Evolutionary conservation across 2,329 filamentous ascomycete species (phyloP).

Genomic region (Ceratocystiopsis minuta): DNA sequence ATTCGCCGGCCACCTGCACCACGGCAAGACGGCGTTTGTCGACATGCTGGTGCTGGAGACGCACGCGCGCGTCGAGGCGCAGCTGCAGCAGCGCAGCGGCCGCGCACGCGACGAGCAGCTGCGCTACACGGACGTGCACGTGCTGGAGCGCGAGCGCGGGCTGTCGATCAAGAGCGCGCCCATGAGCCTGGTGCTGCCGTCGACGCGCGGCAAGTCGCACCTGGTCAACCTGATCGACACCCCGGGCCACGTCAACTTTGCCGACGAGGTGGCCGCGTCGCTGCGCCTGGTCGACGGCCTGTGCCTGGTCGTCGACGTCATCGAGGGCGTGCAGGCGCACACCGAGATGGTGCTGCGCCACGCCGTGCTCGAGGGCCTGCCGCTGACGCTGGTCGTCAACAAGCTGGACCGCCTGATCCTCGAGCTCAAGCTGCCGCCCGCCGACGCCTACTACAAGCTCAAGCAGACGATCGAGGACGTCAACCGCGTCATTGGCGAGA

Average conservation of each 20-base stretch:
- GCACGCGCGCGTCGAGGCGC: constrained; percentile 57
- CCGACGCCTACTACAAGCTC: constrained; percentile 95
- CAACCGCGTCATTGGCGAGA: constrained; percentile 85
- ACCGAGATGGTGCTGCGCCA: constrained; percentile 96
- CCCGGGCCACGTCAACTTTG: constrained; percentile 94
- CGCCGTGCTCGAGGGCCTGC: constrained; percentile 75
- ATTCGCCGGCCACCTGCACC: constrained; percentile 80
- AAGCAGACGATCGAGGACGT: constrained; percentile 98
- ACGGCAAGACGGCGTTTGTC: constrained; percentile 96
- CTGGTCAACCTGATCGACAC: constrained; percentile 91
- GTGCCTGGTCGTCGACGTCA: constrained; percentile 83
- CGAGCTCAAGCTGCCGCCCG: constrained; percentile 83
- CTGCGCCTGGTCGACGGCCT: constrained; percentile 80
- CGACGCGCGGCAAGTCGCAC: constrained; percentile 83
- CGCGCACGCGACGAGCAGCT: constrained; percentile 75
- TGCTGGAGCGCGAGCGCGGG: constrained; percentile 75
- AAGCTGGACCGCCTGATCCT: constrained; percentile 93
- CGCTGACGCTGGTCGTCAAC: constrained; percentile 81
- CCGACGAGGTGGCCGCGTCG: constrained; percentile 84
- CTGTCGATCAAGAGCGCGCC: constrained; percentile 84
- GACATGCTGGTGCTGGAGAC: constrained; percentile 96
- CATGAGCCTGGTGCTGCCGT: constrained; percentile 83
- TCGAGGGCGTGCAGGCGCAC: constrained; percentile 97
- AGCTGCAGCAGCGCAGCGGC: constrained; percentile 64
- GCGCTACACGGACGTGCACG: constrained; percentile 83